Percentiles rank a stretch among this genome's conserved stretches.
These are phyloP conservation scores for Sparassis latifolia DNA, from an alignment of 1,284 basidiomycete genomes.

Conservation along the genomic window DNA sequence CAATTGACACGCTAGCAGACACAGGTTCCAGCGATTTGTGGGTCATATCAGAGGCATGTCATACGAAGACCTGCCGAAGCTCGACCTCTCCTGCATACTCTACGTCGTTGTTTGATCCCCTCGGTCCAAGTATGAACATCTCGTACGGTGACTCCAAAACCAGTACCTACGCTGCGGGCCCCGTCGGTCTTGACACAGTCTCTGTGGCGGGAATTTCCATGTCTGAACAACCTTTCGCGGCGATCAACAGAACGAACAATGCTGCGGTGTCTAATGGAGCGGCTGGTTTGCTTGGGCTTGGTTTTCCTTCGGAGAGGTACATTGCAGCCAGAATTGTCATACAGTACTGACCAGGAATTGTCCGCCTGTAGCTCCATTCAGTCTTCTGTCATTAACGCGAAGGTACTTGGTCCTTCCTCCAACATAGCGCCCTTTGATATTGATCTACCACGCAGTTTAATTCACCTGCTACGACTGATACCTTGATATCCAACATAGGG, in stretches of 20 bases:
- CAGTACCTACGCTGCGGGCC: conserved; percentile 30
- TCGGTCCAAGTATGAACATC: conserved; percentile 25
- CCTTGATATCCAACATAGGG: conserved; percentile 33
- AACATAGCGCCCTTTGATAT: no score
- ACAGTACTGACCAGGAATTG: no score
- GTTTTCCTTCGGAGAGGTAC: conserved; percentile 31
- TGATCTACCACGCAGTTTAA: conserved; percentile 25
- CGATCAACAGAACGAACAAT: conserved; percentile 30
- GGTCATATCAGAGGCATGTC: conserved; percentile 23
- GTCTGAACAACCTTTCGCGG: conserved; percentile 27
- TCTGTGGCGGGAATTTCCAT: conserved; percentile 32
- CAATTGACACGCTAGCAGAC: conserved; percentile 12
- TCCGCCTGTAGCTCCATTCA: conserved; percentile 32
- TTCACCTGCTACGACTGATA: conserved; percentile 27
- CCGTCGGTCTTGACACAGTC: conserved; percentile 29
- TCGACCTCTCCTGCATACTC: conserved; percentile 20
- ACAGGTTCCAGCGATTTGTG: conserved; percentile 29
- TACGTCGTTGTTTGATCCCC: conserved; percentile 18
- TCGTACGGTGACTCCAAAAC: conserved; percentile 31
- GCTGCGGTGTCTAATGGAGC: conserved; percentile 29
- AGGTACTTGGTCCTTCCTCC: no score
- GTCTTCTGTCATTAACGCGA: conserved; percentile 27
- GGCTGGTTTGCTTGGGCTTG: conserved; percentile 34
- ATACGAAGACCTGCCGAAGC: conserved; percentile 15
- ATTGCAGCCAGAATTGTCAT: no score